phyloP scores from a whole-genome alignment of 2,329 filamentous ascomycete species.

The Phoma herbarum region DNA sequence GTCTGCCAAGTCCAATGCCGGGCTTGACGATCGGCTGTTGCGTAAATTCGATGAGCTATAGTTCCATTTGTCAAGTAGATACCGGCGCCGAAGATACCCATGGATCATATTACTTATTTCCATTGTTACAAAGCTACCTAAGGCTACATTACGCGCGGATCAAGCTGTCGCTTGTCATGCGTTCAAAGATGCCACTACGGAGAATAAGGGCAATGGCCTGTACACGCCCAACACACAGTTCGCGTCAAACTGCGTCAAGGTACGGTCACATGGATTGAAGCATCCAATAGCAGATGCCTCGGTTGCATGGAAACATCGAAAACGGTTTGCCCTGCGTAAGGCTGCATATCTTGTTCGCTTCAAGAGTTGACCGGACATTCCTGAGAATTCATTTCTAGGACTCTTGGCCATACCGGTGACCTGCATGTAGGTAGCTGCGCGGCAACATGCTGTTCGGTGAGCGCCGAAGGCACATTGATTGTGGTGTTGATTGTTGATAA shows the following conservation, averaged over 20 bases:
- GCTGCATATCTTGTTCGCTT: neutral
- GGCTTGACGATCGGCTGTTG: conserved; percentile 27
- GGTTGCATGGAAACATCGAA: conserved; percentile 3
- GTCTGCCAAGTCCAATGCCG: conserved; percentile 4
- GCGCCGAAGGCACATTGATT: neutral
- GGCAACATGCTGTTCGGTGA: conserved; percentile 3
- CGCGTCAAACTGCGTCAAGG: neutral
- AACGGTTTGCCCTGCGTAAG: conserved; percentile 5
- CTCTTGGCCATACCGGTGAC: conserved; percentile 10
- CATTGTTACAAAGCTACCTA: neutral
- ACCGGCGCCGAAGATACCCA: conserved; percentile 26
- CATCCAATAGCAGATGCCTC: conserved; percentile 5
- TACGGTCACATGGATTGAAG: conserved; percentile 6
- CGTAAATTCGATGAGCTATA: conserved; percentile 39
- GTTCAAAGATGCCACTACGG: neutral
- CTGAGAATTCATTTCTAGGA: neutral
- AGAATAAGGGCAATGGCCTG: conserved; percentile 4
- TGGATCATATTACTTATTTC: conserved; percentile 8
- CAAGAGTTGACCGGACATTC: conserved; percentile 3
- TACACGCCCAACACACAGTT: conserved; percentile 5
- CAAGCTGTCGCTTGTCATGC: conserved; percentile 4
- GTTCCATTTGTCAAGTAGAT: conserved; percentile 6
- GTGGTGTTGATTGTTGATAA: conserved; percentile 6
- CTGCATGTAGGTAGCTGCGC: neutral
- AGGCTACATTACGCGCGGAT: conserved; percentile 1